Evolutionary conservation across 2,329 filamentous ascomycete species (phyloP), one percentile per base, ranked within the genome.

Genomic region (Diaporthe nobilis): DNA sequence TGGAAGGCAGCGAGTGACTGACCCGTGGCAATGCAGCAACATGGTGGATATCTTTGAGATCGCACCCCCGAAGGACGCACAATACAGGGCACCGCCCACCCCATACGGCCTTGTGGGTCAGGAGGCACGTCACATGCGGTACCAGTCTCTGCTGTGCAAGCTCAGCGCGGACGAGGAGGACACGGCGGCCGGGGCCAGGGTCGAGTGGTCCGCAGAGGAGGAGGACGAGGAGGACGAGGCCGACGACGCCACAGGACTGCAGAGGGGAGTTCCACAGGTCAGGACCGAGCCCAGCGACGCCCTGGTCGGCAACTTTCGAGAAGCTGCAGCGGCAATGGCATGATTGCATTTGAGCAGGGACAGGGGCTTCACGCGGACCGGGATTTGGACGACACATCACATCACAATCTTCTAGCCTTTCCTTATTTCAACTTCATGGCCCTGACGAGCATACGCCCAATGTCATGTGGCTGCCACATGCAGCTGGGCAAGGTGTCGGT

Each of bases 41-140:
- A 90, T 93, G 84, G 91, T 93, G 76, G 91, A 93, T 81, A 90
- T 93, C 63, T 93, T 92, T 83, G 91, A 92, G 77, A 91, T 92
- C 80, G 88, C 89, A 49, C 90, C 90, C 31, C 87, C 89, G 75
- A 87, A 87, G 75, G 82, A 84, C 47, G 79, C 81, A 70, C 81
- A 77, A 80, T 85, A 78, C 80, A 83, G 77, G 76, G 81, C 76
- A 76, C 82, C 75, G 20, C 65, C 79, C 78, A 80, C 84, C 22
- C 84, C 84, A 1, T 90, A 89, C 72, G 84, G 84, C 37, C 88
- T 89, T 78, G 86, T 88, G 71, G 88, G 87, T 65, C 90, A 91
- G 80, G 90, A 91, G 77, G 86, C 88, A 61, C 88, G 88, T 75
- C 82, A 90, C 34, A 85, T 89, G 68, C 89, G 89, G 73, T 93